These are phyloP conservation scores for Leptographium procerum DNA, from an alignment of 2,329 filamentous ascomycete genomes.

Conservation along the genomic window DNA sequence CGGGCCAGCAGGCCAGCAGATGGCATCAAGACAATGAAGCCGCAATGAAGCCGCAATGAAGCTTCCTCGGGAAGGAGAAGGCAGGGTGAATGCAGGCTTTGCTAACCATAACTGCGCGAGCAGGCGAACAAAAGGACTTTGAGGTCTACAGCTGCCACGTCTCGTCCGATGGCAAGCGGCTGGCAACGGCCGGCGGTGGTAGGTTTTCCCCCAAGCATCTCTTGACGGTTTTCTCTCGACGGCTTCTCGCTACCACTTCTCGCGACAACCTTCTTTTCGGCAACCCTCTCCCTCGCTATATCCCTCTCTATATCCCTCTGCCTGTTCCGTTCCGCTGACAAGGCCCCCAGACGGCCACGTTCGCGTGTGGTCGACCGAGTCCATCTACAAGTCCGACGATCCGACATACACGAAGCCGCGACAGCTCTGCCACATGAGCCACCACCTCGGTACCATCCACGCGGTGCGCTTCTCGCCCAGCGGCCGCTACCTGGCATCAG, in stretches of 20 bases:
- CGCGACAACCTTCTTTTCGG: too few relatives aligned
- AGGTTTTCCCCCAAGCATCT: conserved; percentile 21
- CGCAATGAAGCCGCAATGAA: not conserved
- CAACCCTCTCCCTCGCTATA: not conserved
- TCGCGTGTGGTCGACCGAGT: conserved; percentile 93
- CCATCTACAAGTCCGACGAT: conserved; percentile 72
- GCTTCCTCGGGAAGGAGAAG: too few relatives aligned
- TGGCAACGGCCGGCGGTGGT: conserved; percentile 92
- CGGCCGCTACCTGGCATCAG: conserved; percentile 88
- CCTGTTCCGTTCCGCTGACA: not conserved
- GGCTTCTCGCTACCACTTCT: too few relatives aligned
- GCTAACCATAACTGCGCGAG: conserved; percentile 6
- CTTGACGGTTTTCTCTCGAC: not conserved
- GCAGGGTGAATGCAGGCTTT: too few relatives aligned
- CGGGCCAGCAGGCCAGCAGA: too few relatives aligned
- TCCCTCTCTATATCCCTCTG: not conserved
- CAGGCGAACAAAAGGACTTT: conserved; percentile 93
- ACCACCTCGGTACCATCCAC: conserved; percentile 95
- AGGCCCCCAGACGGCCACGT: conserved; percentile 75
- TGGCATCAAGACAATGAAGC: not conserved
- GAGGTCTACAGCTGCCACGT: conserved; percentile 98
- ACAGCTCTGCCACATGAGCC: conserved; percentile 95
- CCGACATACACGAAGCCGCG: conserved; percentile 64
- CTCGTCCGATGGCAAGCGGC: conserved; percentile 81
- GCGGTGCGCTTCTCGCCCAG: conserved; percentile 95